Conservation (phyloP, 1,139 yeast genomes). For the Candida sp. region DNA sequence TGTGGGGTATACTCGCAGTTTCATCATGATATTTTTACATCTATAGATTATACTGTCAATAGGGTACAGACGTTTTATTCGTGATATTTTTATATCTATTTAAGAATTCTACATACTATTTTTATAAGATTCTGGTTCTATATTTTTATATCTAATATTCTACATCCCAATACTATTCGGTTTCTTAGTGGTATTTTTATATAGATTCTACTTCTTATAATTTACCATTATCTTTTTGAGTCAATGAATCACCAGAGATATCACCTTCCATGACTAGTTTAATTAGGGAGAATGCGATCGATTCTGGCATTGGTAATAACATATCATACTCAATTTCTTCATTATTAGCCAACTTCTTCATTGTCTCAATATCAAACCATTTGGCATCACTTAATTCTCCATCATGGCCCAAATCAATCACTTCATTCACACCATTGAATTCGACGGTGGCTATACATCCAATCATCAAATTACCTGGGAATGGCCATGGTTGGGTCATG, state of each 20-base stretch:
- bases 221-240: conserved; percentile 1
- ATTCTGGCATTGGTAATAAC: conserved; percentile 36
- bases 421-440: conserved; percentile 56
- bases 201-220: conserved; percentile 3
- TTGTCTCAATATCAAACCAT: conserved; percentile 67
- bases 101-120: no score
- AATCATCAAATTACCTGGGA: conserved; percentile 89
- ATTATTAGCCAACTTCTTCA: conserved; percentile 43
- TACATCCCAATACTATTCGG: no score
- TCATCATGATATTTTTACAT: no score
- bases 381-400: conserved; percentile 80
- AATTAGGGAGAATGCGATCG: conserved; percentile 41
- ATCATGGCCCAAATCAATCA: conserved; percentile 74
- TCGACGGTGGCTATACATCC: conserved; percentile 83
- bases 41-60: no score
- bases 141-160: no score
- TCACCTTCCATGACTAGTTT: conserved; percentile 37
- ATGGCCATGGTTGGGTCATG: conserved; percentile 94
- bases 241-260: conserved; percentile 8
- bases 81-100: no score
- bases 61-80: no score
- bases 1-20: no score
- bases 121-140: no score
- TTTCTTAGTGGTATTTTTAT: no score
- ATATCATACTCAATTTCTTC: conserved; percentile 23